A percentile compares a stretch with the other conserved stretches of the same genome.
Evolutionary conservation across 306 rosid genomes (phyloP).

Genomic region (Elaeagnus macrophylla): DNA sequence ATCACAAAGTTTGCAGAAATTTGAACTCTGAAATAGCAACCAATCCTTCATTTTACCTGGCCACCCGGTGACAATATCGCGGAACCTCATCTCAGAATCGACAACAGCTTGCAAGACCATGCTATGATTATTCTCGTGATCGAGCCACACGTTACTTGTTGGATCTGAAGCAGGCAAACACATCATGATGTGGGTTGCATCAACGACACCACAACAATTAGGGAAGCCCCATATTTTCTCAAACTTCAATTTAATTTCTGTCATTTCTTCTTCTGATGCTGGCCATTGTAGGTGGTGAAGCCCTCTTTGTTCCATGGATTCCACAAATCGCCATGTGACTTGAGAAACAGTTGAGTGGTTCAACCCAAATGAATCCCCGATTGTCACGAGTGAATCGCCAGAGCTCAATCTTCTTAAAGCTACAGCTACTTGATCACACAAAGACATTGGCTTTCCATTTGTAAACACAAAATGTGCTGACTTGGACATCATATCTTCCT

Average conservation of each 20-base stretch:
- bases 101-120: conserved; percentile 92
- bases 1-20: conserved; percentile 49
- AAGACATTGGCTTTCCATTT: conserved; percentile 47
- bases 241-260: conserved; percentile 56
- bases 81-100: conserved; percentile 74
- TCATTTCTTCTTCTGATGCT: conserved; percentile 52
- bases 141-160: conserved; percentile 62
- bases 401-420: conserved; percentile 81
- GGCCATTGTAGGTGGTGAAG: conserved; percentile 81
- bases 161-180: conserved; percentile 63
- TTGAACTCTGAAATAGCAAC: conserved; percentile 53
- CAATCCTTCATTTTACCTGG: conserved; percentile 72
- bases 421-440: conserved; percentile 69
- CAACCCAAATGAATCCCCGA: conserved; percentile 60
- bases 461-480: conserved; percentile 48
- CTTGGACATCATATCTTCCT: conserved; percentile 61
- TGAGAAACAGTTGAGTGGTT: conserved; percentile 85
- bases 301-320: conserved; percentile 75
- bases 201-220: conserved; percentile 73
- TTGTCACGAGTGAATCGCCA: conserved; percentile 68
- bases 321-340: conserved; percentile 79
- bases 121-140: conserved; percentile 65
- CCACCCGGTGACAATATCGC: conserved; percentile 81
- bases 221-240: conserved; percentile 70
- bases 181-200: conserved; percentile 65